Conservation (phyloP, 148 eudicot species). For the Silene uniflora region DNA sequence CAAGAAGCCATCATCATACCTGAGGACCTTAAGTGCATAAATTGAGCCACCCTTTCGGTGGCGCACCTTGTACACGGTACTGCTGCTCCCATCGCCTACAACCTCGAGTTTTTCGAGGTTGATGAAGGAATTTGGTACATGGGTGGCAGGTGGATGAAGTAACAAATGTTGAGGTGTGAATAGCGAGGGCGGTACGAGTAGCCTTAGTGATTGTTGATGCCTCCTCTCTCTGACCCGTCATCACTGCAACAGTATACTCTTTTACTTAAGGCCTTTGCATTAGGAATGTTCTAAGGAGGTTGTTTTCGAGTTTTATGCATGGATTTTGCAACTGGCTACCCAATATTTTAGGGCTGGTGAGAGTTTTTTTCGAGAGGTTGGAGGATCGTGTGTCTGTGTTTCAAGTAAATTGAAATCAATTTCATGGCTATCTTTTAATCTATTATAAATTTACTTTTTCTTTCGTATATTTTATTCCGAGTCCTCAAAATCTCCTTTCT, state of each 20-base stretch:
- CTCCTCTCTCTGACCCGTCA: neutral
- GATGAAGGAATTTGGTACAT: neutral
- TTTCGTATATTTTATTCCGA: too few relatives aligned
- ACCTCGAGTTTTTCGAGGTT: neutral
- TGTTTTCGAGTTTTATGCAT: neutral
- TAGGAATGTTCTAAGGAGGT: neutral
- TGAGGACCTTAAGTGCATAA: too few relatives aligned
- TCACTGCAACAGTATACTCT: neutral
- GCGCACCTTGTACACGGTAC: neutral
- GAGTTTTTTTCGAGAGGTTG: neutral
- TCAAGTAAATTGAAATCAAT: neutral
- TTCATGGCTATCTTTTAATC: neutral
- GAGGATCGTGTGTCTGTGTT: neutral
- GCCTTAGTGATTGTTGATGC: constrained; percentile 4
- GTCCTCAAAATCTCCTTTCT: too few relatives aligned
- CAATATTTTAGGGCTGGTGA: constrained; percentile 5
- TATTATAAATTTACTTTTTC: too few relatives aligned
- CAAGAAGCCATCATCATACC: too few relatives aligned
- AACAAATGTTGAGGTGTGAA: neutral
- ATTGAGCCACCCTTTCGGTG: too few relatives aligned
- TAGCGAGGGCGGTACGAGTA: constrained; percentile 1
- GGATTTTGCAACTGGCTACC: neutral
- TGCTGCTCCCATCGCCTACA: neutral
- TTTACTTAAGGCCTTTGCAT: neutral
- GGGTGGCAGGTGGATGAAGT: neutral